These are phyloP conservation scores for Rhynchosporium agropyri DNA, from an alignment of 2,329 filamentous ascomycete genomes.

Conservation along the genomic window DNA sequence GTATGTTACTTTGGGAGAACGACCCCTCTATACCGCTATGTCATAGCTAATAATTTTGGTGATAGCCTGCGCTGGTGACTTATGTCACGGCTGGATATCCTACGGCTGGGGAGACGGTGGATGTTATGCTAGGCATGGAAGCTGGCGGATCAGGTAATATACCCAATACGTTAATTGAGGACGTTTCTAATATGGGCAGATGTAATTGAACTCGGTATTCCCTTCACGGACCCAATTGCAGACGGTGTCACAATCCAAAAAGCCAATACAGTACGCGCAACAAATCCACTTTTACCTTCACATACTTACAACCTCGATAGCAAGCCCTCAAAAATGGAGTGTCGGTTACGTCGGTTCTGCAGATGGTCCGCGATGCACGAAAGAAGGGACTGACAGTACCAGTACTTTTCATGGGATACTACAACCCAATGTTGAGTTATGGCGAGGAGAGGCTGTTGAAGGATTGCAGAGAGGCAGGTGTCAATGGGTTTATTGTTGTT, in stretches of 20 bases:
- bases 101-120: slow-evolving; percentile 76
- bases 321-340: slow-evolving; percentile 86
- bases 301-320: slow-evolving; percentile 39
- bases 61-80: slow-evolving; percentile 72
- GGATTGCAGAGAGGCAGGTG: slow-evolving; percentile 80
- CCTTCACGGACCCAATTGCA: slow-evolving; percentile 97
- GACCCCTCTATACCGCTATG: slow-evolving; percentile 19
- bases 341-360: slow-evolving; percentile 75
- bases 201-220: slow-evolving; percentile 91
- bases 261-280: slow-evolving; percentile 72
- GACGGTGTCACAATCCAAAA: slow-evolving; percentile 97
- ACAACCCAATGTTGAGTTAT: slow-evolving; percentile 93
- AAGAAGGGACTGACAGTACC: slow-evolving; percentile 77
- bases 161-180: not conserved
- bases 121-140: slow-evolving; percentile 87
- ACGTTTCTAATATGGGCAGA: slow-evolving; percentile 55
- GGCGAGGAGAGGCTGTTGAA: slow-evolving; percentile 87
- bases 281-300: not conserved
- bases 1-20: slow-evolving; percentile 36
- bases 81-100: slow-evolving; percentile 97
- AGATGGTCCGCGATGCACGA: slow-evolving; percentile 82
- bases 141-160: slow-evolving; percentile 81
- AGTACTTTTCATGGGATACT: slow-evolving; percentile 97
- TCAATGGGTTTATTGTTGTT: slow-evolving; percentile 97
- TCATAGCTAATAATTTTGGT: slow-evolving; percentile 22